Percentiles rank a stretch among this genome's conserved stretches.
Evolutionary conservation across 2,329 filamentous ascomycete species (phyloP).

Genomic region (Lasiodiplodia gonubiensis): DNA sequence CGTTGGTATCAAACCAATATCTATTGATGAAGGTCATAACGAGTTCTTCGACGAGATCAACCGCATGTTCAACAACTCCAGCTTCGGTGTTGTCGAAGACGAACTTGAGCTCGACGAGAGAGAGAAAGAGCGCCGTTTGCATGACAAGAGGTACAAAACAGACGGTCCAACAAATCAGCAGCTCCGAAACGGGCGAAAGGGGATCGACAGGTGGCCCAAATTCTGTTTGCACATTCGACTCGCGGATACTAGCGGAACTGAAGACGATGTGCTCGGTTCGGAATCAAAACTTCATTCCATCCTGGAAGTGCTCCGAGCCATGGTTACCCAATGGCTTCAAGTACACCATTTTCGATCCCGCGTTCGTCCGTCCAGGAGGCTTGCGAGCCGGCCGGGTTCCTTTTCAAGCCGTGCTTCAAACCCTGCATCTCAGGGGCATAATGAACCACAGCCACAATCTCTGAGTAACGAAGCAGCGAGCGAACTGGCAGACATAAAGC

Average conservation of each 20-base stretch:
- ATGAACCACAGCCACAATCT: not conserved
- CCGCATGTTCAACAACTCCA: conserved; percentile 73
- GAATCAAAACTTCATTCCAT: conserved; percentile 58
- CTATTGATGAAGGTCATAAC: conserved; percentile 62
- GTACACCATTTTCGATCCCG: conserved; percentile 71
- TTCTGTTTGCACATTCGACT: conserved; percentile 71
- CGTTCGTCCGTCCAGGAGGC: conserved; percentile 33
- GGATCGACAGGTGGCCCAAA: conserved; percentile 84
- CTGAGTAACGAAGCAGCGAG: not conserved
- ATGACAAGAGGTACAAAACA: conserved; percentile 52
- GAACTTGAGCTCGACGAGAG: conserved; percentile 42
- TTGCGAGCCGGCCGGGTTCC: conserved; percentile 11
- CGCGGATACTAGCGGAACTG: conserved; percentile 30
- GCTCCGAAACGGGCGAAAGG: conserved; percentile 62
- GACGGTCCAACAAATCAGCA: conserved; percentile 59
- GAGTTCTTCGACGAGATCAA: conserved; percentile 81
- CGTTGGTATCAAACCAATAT: conserved; percentile 72
- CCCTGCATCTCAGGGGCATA: not conserved
- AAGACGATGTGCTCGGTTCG: conserved; percentile 36
- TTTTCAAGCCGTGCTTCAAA: conserved; percentile 16
- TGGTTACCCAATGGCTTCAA: conserved; percentile 76
- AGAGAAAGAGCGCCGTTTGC: conserved; percentile 44
- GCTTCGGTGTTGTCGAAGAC: conserved; percentile 70
- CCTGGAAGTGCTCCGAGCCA: conserved; percentile 68
- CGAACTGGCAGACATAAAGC: not conserved